phyloP scores from a whole-genome alignment of 768 basidiomycete species.

The Termitomyces sp. region DNA sequence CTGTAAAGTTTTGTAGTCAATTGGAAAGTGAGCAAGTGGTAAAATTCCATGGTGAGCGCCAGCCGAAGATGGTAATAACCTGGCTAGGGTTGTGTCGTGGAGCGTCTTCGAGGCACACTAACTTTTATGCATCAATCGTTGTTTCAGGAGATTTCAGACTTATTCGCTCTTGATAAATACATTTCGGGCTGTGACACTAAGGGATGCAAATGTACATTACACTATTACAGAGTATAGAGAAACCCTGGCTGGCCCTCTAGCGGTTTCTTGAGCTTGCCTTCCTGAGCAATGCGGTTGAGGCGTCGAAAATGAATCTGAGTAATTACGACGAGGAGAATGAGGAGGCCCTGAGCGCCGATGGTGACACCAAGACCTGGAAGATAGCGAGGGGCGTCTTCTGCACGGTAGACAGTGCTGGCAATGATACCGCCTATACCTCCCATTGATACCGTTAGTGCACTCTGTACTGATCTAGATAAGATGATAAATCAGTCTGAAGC shows the following conservation, averaged over 20 bases:
- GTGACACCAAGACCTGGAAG: slow-evolving; percentile 43
- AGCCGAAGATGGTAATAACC: too few species aligned
- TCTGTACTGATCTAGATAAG: slow-evolving; percentile 29
- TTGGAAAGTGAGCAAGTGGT: too few species aligned
- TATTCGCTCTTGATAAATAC: background rate
- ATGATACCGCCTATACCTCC: slow-evolving; percentile 44
- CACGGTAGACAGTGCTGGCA: slow-evolving; percentile 41
- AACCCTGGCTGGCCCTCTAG: slow-evolving; percentile 37
- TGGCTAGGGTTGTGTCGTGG: too few species aligned
- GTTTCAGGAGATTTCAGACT: background rate
- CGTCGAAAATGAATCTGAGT: slow-evolving; percentile 35
- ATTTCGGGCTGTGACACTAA: background rate
- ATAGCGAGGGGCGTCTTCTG: slow-evolving; percentile 42
- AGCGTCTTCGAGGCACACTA: background rate
- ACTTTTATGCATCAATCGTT: background rate
- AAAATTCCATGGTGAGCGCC: too few species aligned
- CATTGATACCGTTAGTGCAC: slow-evolving; percentile 40
- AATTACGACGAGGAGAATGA: slow-evolving; percentile 32
- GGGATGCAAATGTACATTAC: background rate
- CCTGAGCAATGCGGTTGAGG: slow-evolving; percentile 34
- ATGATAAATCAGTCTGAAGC: slow-evolving; percentile 1
- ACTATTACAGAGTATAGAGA: slow-evolving; percentile 34
- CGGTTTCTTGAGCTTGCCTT: slow-evolving; percentile 30
- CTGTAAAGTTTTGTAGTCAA: too few species aligned
- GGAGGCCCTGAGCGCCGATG: slow-evolving; percentile 37